Evolutionary conservation across 345 rosid species (phyloP).

Genomic region (Cardamine resedifolia): DNA sequence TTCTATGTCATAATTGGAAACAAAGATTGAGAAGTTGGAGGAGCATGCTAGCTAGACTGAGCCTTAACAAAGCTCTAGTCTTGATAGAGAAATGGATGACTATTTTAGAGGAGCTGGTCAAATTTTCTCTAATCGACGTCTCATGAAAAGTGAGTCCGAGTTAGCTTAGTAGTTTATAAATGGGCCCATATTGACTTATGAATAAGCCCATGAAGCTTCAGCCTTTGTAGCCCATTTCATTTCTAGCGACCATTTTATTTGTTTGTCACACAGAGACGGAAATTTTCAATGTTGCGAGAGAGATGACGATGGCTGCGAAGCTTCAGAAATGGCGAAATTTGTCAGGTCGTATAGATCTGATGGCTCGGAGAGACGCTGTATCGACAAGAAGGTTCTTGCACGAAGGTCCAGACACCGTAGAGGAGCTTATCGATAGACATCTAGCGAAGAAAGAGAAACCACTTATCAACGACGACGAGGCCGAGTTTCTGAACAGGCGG

Average conservation of each 20-base stretch:
- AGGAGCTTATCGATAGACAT: constrained; percentile 80
- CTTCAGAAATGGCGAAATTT: constrained; percentile 53
- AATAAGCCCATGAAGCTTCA: background rate
- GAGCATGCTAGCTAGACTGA: no score
- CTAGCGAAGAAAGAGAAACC: constrained; percentile 56
- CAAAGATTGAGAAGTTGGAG: no score
- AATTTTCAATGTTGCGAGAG: background rate
- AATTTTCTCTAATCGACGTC: no score
- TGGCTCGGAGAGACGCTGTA: background rate
- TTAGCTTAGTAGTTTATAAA: background rate
- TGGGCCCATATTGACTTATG: background rate
- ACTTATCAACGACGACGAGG: constrained; percentile 59
- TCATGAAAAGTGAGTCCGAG: no score
- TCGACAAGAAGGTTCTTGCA: constrained; percentile 41
- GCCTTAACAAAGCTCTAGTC: no score
- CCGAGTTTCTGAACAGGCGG: constrained; percentile 54
- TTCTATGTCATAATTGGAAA: no score
- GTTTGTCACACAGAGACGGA: background rate
- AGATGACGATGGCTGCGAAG: constrained; percentile 44
- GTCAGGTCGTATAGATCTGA: constrained; percentile 3
- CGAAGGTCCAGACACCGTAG: constrained; percentile 81
- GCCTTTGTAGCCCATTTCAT: background rate
- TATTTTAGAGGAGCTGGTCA: no score
- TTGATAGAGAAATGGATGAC: no score
- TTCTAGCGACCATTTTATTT: background rate